Conservation (phyloP, 1,284 basidiomycete species). For the Cryptococcus deneoformans region DNA sequence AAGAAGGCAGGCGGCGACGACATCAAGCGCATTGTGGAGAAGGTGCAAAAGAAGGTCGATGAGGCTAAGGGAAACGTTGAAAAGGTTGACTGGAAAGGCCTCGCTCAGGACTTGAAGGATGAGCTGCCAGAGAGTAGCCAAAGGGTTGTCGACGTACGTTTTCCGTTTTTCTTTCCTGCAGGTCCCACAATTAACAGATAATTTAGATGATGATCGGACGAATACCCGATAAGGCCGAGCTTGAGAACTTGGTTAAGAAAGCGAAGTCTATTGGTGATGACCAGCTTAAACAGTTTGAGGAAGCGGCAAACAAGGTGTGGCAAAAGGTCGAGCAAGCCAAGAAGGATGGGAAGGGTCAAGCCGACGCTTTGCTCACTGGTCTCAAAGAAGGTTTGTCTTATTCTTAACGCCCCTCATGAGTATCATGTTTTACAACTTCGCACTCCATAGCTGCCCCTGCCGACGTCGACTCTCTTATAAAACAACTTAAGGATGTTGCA, state of each 20-base stretch:
- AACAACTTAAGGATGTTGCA: slow-evolving; percentile 42
- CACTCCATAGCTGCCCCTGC: slow-evolving; percentile 25
- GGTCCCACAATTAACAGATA: background rate
- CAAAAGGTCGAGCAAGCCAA: slow-evolving; percentile 40
- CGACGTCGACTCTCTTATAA: slow-evolving; percentile 44
- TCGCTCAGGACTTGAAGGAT: slow-evolving; percentile 36
- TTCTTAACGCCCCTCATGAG: background rate
- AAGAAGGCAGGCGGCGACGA: slow-evolving; percentile 47
- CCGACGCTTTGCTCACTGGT: slow-evolving; percentile 39
- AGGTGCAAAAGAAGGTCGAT: slow-evolving; percentile 42
- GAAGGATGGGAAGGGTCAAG: slow-evolving; percentile 38
- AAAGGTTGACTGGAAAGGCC: slow-evolving; percentile 45
- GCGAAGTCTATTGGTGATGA: slow-evolving; percentile 35
- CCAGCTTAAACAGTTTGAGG: slow-evolving; percentile 35
- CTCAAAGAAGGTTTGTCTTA: slow-evolving; percentile 38
- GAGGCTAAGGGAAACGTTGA: slow-evolving; percentile 39
- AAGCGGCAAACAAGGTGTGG: slow-evolving; percentile 38
- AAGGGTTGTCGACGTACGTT: slow-evolving; percentile 38
- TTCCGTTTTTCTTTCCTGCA: background rate
- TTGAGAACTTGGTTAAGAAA: slow-evolving; percentile 36
- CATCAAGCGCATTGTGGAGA: slow-evolving; percentile 38
- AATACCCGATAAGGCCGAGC: slow-evolving; percentile 37
- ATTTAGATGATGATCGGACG: slow-evolving; percentile 34
- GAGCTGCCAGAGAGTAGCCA: slow-evolving; percentile 39
- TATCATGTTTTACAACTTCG: background rate